These are phyloP conservation scores for Galerina sulciceps DNA, from an alignment of 768 basidiomycete genomes.

Conservation along the genomic window DNA sequence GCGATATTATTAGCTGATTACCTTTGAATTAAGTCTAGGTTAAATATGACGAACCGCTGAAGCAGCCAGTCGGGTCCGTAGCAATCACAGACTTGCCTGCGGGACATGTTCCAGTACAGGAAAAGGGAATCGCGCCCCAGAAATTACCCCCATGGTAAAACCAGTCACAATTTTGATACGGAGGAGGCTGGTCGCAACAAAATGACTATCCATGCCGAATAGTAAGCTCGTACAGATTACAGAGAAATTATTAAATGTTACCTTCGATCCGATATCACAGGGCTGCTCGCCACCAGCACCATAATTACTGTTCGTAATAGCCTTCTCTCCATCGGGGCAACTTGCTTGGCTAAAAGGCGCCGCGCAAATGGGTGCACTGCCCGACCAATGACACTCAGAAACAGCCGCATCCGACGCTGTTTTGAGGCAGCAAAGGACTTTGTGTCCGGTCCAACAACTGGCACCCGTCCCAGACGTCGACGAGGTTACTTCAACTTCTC, in stretches of 20 bases:
- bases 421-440: not conserved
- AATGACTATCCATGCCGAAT: not conserved
- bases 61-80: not conserved
- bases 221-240: not conserved
- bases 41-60: not conserved
- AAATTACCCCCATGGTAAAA: not conserved
- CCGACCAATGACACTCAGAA: not conserved
- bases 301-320: not conserved
- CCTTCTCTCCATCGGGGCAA: not conserved
- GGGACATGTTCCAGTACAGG: not conserved
- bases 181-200: not conserved
- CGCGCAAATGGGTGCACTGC: not conserved
- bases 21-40: too few species aligned
- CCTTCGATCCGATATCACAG: not conserved
- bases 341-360: not conserved
- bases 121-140: not conserved
- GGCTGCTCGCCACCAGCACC: not conserved
- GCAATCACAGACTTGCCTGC: not conserved
- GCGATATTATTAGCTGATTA: too few species aligned
- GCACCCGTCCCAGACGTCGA: not conserved
- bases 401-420: not conserved
- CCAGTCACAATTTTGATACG: not conserved
- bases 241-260: not conserved
- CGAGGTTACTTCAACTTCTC: not conserved
- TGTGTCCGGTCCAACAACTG: not conserved